Evolutionary conservation across 2,329 filamentous ascomycete genomes (phyloP).

Genomic region (Fusarium ramigenum): DNA sequence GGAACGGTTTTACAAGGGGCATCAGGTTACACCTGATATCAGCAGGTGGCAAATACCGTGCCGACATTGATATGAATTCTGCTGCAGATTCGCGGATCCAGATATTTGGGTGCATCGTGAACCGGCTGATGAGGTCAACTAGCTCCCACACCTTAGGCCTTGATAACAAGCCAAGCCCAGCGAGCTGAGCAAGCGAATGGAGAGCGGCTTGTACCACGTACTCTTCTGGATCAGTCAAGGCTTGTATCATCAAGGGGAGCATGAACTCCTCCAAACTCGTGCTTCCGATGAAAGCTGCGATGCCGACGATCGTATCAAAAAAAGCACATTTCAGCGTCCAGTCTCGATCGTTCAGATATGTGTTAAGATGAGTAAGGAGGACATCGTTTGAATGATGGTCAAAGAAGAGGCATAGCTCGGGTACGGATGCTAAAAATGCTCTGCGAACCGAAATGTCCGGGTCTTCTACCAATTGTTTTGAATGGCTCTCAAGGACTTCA

Average conservation of each 20-base stretch:
- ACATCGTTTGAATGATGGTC: slow-evolving; percentile 93
- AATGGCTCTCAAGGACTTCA: slow-evolving; percentile 85
- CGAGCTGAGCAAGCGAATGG: slow-evolving; percentile 87
- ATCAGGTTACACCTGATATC: slow-evolving; percentile 85
- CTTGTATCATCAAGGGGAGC: slow-evolving; percentile 93
- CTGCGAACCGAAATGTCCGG: slow-evolving; percentile 84
- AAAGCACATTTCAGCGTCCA: slow-evolving; percentile 98
- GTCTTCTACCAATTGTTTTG: slow-evolving; percentile 90
- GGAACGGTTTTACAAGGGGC: slow-evolving; percentile 81
- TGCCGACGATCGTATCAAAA: slow-evolving; percentile 93
- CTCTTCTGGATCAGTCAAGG: slow-evolving; percentile 90
- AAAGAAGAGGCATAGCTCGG: slow-evolving; percentile 94
- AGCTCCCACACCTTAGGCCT: slow-evolving; percentile 87
- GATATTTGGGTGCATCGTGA: slow-evolving; percentile 91
- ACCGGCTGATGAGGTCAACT: slow-evolving; percentile 82
- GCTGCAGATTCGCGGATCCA: slow-evolving; percentile 94
- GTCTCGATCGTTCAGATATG: slow-evolving; percentile 94
- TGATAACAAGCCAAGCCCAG: slow-evolving; percentile 86
- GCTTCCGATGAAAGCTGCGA: slow-evolving; percentile 89
- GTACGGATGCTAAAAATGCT: slow-evolving; percentile 90
- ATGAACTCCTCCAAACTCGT: slow-evolving; percentile 95
- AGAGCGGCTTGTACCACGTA: slow-evolving; percentile 92
- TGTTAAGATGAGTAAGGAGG: slow-evolving; percentile 95
- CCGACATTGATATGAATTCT: slow-evolving; percentile 81
- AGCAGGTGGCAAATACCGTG: slow-evolving; percentile 78